These are phyloP conservation scores for Dioszegia hungarica DNA, from an alignment of 768 basidiomycete species.

Conservation along the genomic window DNA sequence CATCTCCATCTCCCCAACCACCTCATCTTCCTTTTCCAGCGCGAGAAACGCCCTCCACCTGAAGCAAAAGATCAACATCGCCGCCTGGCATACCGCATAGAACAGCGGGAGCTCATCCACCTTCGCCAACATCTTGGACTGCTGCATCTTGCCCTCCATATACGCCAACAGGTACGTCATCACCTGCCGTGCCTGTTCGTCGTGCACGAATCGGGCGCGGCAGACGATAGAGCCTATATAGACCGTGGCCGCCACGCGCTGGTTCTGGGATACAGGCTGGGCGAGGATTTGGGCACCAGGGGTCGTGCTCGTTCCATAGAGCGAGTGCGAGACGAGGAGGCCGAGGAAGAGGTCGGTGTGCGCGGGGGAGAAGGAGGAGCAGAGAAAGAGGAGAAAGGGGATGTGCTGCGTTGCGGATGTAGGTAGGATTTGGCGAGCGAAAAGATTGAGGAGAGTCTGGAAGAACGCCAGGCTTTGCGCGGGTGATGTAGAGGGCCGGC, in stretches of 20 bases:
- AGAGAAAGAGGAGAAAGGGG: constrained; percentile 95
- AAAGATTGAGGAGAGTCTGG: constrained; percentile 81
- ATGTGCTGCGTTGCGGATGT: constrained; percentile 97
- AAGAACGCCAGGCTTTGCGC: constrained; percentile 61
- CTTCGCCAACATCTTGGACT: constrained; percentile 50
- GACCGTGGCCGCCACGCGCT: constrained; percentile 83
- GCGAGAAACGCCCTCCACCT: constrained; percentile 73
- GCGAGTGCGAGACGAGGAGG: constrained; percentile 82
- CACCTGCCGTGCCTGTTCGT: constrained; percentile 66
- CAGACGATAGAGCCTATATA: constrained; percentile 91
- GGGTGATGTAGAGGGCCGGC: constrained; percentile 46
- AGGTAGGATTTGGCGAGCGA: constrained; percentile 85
- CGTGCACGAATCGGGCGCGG: constrained; percentile 78
- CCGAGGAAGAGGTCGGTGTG: constrained; percentile 92
- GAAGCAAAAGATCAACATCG: constrained; percentile 97
- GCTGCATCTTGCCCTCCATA: constrained; percentile 69
- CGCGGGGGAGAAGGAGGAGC: constrained; percentile 78
- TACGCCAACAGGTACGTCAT: constrained; percentile 82
- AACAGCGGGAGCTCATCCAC: constrained; percentile 61
- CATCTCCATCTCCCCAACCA: constrained; percentile 43
- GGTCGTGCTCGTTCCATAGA: constrained; percentile 60
- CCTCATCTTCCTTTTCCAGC: constrained; percentile 53
- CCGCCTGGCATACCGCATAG: constrained; percentile 84
- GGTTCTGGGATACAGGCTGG: constrained; percentile 54
- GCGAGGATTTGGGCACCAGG: constrained; percentile 11